Evolutionary conservation across 306 rosid genomes (phyloP).

Genomic region (Begonia fuchsioides): DNA sequence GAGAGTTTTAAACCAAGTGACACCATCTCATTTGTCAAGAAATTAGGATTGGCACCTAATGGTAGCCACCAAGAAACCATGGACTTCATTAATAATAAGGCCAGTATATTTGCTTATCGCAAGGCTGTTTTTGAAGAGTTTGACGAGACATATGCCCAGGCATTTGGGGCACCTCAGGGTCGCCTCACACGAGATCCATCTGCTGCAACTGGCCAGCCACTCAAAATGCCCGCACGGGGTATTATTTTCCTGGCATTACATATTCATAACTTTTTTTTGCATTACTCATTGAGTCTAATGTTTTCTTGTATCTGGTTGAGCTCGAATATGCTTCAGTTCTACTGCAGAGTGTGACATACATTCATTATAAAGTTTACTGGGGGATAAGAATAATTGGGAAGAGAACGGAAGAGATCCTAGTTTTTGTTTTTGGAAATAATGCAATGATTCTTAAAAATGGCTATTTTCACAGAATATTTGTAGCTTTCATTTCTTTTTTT

Average conservation of each 20-base stretch:
- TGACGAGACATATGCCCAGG: slow-evolving; percentile 95
- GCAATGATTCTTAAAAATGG: background rate
- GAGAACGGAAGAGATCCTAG: too few relatives aligned
- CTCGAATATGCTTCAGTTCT: too few relatives aligned
- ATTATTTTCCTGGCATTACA: slow-evolving; percentile 14
- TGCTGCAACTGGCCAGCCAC: slow-evolving; percentile 18
- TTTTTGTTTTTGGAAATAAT: too few relatives aligned
- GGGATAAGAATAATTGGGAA: too few relatives aligned
- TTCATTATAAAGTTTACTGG: too few relatives aligned
- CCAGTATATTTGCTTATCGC: slow-evolving; percentile 41
- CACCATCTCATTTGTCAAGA: slow-evolving; percentile 48
- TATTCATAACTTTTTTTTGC: slow-evolving; percentile 1
- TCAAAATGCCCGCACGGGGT: slow-evolving; percentile 58
- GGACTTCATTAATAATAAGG: slow-evolving; percentile 40
- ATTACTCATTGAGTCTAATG: too few relatives aligned
- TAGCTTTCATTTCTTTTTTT: background rate
- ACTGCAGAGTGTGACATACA: too few relatives aligned
- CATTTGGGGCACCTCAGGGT: slow-evolving; percentile 50
- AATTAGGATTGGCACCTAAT: slow-evolving; percentile 49
- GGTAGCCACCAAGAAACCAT: slow-evolving; percentile 35
- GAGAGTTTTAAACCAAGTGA: slow-evolving; percentile 44
- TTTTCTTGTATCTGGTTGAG: too few relatives aligned
- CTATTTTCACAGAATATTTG: background rate
- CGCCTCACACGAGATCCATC: slow-evolving; percentile 30
- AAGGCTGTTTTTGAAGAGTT: slow-evolving; percentile 67